Conservation (phyloP, 345 rosid species). For the Eucalyptus marginata region DNA sequence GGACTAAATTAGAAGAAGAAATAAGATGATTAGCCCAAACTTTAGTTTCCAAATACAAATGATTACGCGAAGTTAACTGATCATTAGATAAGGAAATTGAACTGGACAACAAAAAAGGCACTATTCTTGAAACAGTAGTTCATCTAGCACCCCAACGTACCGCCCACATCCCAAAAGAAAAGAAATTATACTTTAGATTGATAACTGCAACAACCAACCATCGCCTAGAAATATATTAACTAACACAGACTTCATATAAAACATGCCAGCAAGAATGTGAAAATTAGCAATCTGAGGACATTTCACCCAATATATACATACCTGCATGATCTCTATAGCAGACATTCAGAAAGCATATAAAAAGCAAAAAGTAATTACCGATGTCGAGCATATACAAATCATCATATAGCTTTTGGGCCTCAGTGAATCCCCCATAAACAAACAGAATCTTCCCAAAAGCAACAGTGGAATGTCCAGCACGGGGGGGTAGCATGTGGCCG, state of each 20-base stretch:
- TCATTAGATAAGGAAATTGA: not conserved
- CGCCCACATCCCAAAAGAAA: not conserved
- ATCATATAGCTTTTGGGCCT: slow-evolving; percentile 85
- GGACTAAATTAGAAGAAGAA: not conserved
- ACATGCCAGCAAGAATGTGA: not conserved
- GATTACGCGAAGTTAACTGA: not conserved
- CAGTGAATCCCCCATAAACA: slow-evolving; percentile 96
- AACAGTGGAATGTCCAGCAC: slow-evolving; percentile 93
- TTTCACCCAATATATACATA: not conserved
- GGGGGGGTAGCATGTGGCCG: slow-evolving; percentile 78
- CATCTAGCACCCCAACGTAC: not conserved
- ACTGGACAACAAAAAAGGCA: not conserved
- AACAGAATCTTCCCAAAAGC: slow-evolving; percentile 76
- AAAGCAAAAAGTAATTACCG: slow-evolving; percentile 36
- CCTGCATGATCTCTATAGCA: not conserved
- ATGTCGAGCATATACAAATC: slow-evolving; percentile 79
- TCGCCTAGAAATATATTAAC: not conserved
- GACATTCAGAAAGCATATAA: not conserved
- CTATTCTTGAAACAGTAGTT: not conserved
- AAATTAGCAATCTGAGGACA: not conserved
- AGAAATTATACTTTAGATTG: not conserved
- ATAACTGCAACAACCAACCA: not conserved
- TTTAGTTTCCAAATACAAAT: not conserved
- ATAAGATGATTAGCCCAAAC: not conserved
- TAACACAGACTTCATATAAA: not conserved